phyloP scores from a whole-genome alignment of 2,329 filamentous ascomycete genomes.

The Fusarium sp. region DNA sequence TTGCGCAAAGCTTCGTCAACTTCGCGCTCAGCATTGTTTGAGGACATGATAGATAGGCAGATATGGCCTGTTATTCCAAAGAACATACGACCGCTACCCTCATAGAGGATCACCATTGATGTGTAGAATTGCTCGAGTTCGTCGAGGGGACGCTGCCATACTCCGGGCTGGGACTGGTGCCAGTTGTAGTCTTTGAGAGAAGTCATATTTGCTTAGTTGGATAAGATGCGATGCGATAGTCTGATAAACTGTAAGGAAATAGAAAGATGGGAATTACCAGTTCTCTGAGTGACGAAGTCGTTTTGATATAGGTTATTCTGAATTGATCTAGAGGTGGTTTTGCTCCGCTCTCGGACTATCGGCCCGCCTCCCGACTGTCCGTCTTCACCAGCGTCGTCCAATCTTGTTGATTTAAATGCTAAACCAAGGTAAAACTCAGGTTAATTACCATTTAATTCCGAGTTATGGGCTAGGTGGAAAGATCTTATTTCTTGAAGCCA shows the following conservation, averaged over 20 bases:
- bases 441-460: rapidly evolving
- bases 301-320: not conserved
- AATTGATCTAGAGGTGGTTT: not conserved
- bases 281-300: not conserved
- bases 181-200: conserved; percentile 24
- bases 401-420: not conserved
- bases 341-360: not conserved
- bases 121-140: conserved; percentile 58
- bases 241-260: no score
- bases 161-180: conserved; percentile 42
- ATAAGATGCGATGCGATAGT: no score
- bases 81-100: conserved; percentile 53
- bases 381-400: no score
- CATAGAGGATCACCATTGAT: conserved; percentile 49
- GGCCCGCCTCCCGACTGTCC: not conserved
- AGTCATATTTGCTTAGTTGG: not conserved
- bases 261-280: not conserved
- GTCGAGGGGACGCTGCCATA: conserved; percentile 54
- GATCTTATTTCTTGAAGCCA: no score
- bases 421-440: conserved; percentile 9
- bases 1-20: conserved; percentile 49
- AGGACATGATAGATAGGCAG: conserved; percentile 42
- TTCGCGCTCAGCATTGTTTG: conserved; percentile 4
- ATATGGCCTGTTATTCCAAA: conserved; percentile 57
- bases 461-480: no score